Base-by-base conservation (phyloP, 208 protist genomes). In the Kentomonas sorsogonicus region DNA sequence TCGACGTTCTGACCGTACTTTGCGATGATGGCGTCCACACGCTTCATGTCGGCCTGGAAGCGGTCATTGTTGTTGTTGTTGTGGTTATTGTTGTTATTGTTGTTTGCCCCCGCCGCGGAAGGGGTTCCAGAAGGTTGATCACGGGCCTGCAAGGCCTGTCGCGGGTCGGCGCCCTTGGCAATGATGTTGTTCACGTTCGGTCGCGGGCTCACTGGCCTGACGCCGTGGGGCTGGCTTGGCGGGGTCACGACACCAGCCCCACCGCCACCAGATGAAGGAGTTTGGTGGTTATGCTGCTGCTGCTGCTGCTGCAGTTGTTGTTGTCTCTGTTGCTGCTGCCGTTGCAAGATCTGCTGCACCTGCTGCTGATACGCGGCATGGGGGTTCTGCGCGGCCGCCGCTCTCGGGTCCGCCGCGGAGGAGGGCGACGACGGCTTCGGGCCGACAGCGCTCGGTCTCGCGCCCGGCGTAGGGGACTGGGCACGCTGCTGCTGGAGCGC, bases 1-100 rank as follows among this genome's bases (percentile, higher is more conserved):
- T 90, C 80, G 11, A 79, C 66, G 67, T 84, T 73, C 40, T 75
- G 64, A 10, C 74, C 83, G 66, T 91, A 91, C 33, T 79, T 77
- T 33, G 79, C 69, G 34, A 94, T 88, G 57, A 94, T 89, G 46
- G 79, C 79, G 51, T 94, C 64, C n/a, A 90, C 74, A 46, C 86
- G 86, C 22, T 77, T 59, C 74, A 93, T 83, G 39, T 87, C 60
- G 15, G 69, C 80, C 57, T 69, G 69, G 64, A 86, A 74, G 0
- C 44, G 43, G 48, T 71, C 38, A 30, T 33, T 60, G 60, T 44
- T 60, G 64, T 30, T 61, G 51, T 46, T 63, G 50, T 38, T 63
- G 59, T 59, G 34, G 56, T 66, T 62, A 20, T 58, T 13, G 38
- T 61, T 60, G 55, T 25, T 64, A 40, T 41, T 34, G 25, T 22